A percentile compares a stretch with the other conserved stretches of the same genome.
Conservation (phyloP, 176 grass and related monocot species). For the Stipa capillata region DNA sequence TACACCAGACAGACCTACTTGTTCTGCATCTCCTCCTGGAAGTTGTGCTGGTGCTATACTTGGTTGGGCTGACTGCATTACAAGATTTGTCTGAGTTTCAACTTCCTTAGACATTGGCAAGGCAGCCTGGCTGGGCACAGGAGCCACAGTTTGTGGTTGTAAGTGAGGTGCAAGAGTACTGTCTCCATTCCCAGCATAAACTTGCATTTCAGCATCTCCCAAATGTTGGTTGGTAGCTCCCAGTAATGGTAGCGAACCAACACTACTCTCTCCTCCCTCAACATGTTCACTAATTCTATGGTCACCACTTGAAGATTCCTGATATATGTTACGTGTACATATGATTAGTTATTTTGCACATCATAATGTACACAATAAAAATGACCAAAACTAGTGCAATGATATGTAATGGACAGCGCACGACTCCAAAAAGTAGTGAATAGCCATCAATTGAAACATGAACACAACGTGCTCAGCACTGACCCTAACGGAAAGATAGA, state of each 20-base stretch:
- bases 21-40: neutral
- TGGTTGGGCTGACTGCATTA: conserved; percentile 13
- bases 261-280: neutral
- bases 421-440: neutral
- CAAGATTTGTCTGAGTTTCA: neutral
- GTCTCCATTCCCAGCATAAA: neutral
- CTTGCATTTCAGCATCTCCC: conserved; percentile 27
- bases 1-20: neutral
- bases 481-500: neutral
- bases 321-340: conserved; percentile 7
- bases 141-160: neutral
- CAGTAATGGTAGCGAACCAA: neutral
- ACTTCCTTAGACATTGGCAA: conserved; percentile 15
- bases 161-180: neutral
- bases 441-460: neutral
- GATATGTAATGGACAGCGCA: neutral
- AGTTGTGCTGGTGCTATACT: conserved; percentile 11
- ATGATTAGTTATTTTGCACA: conserved; percentile 3
- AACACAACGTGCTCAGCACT: neutral
- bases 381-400: neutral
- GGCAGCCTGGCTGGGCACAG: neutral
- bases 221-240: conserved; percentile 9
- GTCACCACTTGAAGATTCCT: conserved; percentile 24
- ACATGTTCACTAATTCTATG: neutral
- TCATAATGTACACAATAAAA: conserved; percentile 8